A percentile compares a stretch with the other conserved stretches of the same genome.
Evolutionary conservation across 768 basidiomycete genomes (phyloP).

Genomic region (Leccinum uliginosum): DNA sequence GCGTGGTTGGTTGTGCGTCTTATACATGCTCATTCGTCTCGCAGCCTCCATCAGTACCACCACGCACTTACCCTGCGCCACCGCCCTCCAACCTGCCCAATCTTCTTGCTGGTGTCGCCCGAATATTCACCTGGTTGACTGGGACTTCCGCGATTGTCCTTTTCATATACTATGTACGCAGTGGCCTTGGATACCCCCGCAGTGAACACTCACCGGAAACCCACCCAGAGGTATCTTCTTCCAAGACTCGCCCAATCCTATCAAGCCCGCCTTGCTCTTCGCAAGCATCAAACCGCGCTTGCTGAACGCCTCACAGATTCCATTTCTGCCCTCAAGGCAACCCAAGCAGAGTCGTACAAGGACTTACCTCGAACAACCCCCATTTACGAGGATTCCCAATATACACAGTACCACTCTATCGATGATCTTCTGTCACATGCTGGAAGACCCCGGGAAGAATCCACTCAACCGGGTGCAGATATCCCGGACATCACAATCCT

Average conservation of each 20-base stretch:
- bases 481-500: constrained; percentile 54
- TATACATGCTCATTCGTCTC: constrained; percentile 6
- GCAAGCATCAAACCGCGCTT: constrained; percentile 54
- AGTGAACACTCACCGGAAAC: constrained; percentile 7
- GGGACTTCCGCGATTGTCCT: constrained; percentile 58
- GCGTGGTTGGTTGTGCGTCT: constrained; percentile 16
- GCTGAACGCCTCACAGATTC: constrained; percentile 53
- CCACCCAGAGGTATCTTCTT: constrained; percentile 58
- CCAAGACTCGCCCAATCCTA: constrained; percentile 59
- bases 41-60: constrained; percentile 52
- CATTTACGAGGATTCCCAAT: constrained; percentile 44
- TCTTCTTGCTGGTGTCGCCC: constrained; percentile 56
- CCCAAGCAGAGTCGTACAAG: constrained; percentile 51
- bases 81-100: constrained; percentile 67
- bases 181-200: background rate
- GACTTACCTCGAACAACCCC: constrained; percentile 53
- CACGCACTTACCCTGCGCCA: constrained; percentile 67
- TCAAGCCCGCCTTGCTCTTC: constrained; percentile 58
- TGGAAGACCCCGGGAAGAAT: constrained; percentile 7
- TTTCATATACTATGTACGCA: constrained; percentile 62
- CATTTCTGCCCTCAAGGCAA: constrained; percentile 49
- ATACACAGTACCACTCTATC: constrained; percentile 43
- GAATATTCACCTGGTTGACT: constrained; percentile 61
- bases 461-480: constrained; percentile 17
- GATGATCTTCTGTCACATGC: constrained; percentile 32